A percentile compares a stretch with the other conserved stretches of the same genome.
Evolutionary conservation across 495 filamentous ascomycete genomes (phyloP).

Genomic region (Hyaloscypha variabilis): DNA sequence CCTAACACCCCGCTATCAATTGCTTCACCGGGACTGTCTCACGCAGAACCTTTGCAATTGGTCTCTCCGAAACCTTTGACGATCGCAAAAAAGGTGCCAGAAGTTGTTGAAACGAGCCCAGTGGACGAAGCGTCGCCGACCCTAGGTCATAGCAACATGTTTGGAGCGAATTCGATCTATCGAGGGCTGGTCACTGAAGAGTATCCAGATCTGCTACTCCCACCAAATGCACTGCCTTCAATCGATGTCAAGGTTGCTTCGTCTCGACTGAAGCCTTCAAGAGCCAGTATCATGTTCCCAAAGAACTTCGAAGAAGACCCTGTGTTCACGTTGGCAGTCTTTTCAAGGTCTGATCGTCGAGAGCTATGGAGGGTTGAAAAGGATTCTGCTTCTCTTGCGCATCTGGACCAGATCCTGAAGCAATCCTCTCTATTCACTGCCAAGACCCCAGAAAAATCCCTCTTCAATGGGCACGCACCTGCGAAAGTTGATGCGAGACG

Average conservation of each 20-base stretch:
- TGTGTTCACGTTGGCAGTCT: slow-evolving; percentile 88
- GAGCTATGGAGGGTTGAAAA: slow-evolving; percentile 96
- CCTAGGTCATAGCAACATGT: slow-evolving; percentile 5
- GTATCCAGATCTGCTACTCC: slow-evolving; percentile 79
- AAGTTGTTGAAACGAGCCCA: slow-evolving; percentile 12
- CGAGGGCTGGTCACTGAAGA: slow-evolving; percentile 76
- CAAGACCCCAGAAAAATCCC: slow-evolving; percentile 77
- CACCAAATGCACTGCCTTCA: slow-evolving; percentile 88
- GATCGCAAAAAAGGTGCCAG: slow-evolving; percentile 38
- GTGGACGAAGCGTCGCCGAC: slow-evolving; percentile 18
- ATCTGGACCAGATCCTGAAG: slow-evolving; percentile 79
- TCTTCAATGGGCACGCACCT: slow-evolving; percentile 93
- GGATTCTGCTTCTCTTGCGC: slow-evolving; percentile 76
- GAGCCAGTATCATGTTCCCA: slow-evolving; percentile 75
- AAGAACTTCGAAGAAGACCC: slow-evolving; percentile 83
- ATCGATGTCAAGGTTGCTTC: slow-evolving; percentile 87
- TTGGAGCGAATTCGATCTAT: slow-evolving; percentile 46
- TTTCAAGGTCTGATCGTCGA: slow-evolving; percentile 71
- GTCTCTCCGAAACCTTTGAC: slow-evolving; percentile 42
- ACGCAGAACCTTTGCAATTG: slow-evolving; percentile 35
- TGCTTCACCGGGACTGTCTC: slow-evolving; percentile 44
- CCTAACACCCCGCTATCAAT: slow-evolving; percentile 63
- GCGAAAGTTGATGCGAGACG: slow-evolving; percentile 91
- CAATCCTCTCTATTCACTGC: slow-evolving; percentile 65
- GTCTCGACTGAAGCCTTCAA: slow-evolving; percentile 88